Conservation (phyloP, 306 rosid species). For the Herpetospermum pedunculosum region DNA sequence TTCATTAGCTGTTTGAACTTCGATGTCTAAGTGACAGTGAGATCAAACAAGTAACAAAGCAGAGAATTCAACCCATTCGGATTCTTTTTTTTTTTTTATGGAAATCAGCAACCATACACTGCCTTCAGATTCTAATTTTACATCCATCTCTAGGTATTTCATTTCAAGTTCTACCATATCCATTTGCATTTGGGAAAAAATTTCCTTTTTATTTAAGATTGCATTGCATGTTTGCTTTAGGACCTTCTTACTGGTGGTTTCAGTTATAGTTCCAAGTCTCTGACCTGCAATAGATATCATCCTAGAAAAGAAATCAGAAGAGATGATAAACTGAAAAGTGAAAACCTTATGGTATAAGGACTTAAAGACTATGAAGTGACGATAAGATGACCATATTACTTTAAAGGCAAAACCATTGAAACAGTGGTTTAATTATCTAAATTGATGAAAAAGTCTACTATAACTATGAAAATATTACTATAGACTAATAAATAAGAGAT, state of each 20-base stretch:
- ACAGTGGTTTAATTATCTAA: neutral
- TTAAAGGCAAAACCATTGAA: neutral
- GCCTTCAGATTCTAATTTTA: constrained; percentile 50
- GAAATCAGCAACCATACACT: too few species aligned
- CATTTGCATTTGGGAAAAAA: constrained; percentile 82
- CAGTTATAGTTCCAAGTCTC: constrained; percentile 89
- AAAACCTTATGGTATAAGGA: neutral
- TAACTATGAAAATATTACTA: neutral
- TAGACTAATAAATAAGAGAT: neutral
- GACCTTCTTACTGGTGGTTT: constrained; percentile 48
- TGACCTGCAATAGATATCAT: constrained; percentile 37
- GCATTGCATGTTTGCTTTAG: constrained; percentile 67
- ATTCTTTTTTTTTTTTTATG: too few species aligned
- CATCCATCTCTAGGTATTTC: constrained; percentile 59
- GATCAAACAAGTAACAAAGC: constrained; percentile 11
- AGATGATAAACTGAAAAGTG: neutral
- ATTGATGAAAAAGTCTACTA: neutral
- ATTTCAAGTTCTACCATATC: constrained; percentile 71
- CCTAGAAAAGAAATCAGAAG: neutral
- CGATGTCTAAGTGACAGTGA: constrained; percentile 15
- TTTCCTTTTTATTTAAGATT: constrained; percentile 59
- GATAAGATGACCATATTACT: neutral
- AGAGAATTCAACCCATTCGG: constrained; percentile 41
- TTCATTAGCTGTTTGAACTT: constrained; percentile 12
- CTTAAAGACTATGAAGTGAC: neutral